These are phyloP conservation scores for Marasmius fiardii DNA, from an alignment of 1,284 basidiomycete species.

Conservation along the genomic window DNA sequence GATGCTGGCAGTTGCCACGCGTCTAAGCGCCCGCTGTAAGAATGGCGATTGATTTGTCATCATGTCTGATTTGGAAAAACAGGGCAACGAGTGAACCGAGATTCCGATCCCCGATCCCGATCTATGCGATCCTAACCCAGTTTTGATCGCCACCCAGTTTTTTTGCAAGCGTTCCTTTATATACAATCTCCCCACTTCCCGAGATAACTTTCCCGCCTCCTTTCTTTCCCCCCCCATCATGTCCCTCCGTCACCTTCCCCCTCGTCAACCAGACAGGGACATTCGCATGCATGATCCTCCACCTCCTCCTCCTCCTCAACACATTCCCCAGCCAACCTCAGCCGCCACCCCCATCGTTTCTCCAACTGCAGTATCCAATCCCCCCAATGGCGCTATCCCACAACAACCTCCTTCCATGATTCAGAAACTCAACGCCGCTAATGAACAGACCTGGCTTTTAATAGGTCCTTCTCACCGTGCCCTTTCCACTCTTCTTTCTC, in stretches of 20 bases:
- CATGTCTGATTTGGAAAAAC: not conserved
- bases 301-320: conserved; percentile 9
- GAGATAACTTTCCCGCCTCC: conserved; percentile 41
- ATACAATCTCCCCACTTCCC: conserved; percentile 43
- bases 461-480: conserved; percentile 57
- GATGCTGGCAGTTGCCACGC: not conserved
- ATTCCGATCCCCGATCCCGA: not conserved
- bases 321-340: conserved; percentile 35
- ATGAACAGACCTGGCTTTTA: conserved; percentile 91
- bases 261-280: conserved; percentile 56
- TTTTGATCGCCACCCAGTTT: not conserved
- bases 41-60: not conserved
- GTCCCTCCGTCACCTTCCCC: conserved; percentile 58
- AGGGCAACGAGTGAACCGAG: not conserved
- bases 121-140: not conserved
- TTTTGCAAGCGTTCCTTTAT: conserved; percentile 41
- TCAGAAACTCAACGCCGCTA: conserved; percentile 76
- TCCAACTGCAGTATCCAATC: conserved; percentile 38
- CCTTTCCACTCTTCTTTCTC: not conserved
- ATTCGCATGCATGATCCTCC: conserved; percentile 61
- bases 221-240: conserved; percentile 31
- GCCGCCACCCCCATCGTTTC: conserved; percentile 30
- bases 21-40: not conserved
- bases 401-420: conserved; percentile 40
- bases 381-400: conserved; percentile 24